These are phyloP conservation scores for Wilhelminamyces savonicus DNA, from an alignment of 805 yeast species.

Conservation along the genomic window DNA sequence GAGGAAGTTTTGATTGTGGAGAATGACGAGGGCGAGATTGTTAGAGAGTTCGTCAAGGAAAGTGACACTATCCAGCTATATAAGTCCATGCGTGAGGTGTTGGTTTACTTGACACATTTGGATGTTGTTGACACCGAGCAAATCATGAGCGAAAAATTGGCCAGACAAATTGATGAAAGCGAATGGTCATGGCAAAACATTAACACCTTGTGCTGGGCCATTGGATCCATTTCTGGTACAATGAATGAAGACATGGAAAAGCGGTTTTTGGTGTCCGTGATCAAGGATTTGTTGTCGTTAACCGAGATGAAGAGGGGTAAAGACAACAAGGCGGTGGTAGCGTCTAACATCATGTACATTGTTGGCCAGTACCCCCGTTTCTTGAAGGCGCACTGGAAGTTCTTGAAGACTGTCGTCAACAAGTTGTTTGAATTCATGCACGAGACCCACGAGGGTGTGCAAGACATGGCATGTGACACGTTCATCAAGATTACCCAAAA, in stretches of 20 bases:
- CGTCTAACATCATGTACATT: conserved; percentile 99
- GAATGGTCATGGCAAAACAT: conserved; percentile 99
- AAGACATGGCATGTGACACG: conserved; percentile 99
- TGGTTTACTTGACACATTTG: conserved; percentile 91
- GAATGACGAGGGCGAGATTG: conserved; percentile 98
- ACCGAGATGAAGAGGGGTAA: conserved; percentile 97
- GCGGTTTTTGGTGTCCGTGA: conserved; percentile 85
- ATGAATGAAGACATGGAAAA: conserved; percentile 98
- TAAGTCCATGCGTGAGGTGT: conserved; percentile 91
- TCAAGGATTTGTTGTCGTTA: conserved; percentile 82
- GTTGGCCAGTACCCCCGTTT: conserved; percentile 99
- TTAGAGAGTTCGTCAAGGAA: conserved; percentile 93
- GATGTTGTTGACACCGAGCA: conserved; percentile 91
- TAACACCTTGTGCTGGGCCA: conserved; percentile 98
- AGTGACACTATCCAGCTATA: conserved; percentile 94
- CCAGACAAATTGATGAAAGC: conserved; percentile 88
- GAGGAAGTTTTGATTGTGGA: conserved; percentile 96
- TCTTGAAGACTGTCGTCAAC: conserved; percentile 89
- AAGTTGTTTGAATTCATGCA: conserved; percentile 98
- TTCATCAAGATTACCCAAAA: conserved; percentile 92
- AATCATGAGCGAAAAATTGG: conserved; percentile 87
- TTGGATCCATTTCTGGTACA: conserved; percentile 97
- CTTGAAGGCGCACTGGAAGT: conserved; percentile 96
- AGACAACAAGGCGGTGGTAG: conserved; percentile 97
- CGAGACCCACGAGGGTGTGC: conserved; percentile 99